A percentile compares a stretch with the other conserved stretches of the same genome.
phyloP scores from a whole-genome alignment of 2,329 filamentous ascomycete species.

The Raffaelea ambrosiae region DNA sequence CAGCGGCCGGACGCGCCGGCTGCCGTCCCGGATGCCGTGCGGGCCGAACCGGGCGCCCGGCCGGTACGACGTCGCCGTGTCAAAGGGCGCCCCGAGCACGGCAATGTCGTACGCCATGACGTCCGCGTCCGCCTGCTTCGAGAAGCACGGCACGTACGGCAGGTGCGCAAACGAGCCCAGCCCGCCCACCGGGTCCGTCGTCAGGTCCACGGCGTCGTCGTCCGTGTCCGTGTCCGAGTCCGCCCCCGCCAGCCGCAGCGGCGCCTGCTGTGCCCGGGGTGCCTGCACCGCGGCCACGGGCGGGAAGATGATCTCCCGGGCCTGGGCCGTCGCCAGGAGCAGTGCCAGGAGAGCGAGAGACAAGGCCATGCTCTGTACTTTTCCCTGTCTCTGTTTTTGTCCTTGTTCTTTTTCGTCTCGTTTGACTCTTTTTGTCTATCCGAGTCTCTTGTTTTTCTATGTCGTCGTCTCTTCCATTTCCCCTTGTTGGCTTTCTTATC shows the following conservation, averaged over 20 bases:
- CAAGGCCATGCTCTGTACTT: no score
- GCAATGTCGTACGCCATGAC: conserved; percentile 50
- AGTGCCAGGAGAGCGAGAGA: no score
- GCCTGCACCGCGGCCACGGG: conserved; percentile 7
- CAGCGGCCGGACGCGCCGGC: conserved; percentile 13
- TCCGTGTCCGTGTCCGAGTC: conserved; percentile 3
- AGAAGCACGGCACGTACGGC: conserved; percentile 50
- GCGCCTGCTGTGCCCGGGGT: background rate
- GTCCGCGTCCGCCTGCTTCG: conserved; percentile 28
- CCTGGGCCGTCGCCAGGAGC: conserved; percentile 4
- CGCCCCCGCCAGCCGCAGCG: background rate
- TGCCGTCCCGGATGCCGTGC: conserved; percentile 16
- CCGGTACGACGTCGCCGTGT: conserved; percentile 25
- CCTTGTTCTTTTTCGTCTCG: no score
- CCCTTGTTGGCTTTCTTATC: no score
- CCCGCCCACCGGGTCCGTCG: conserved; percentile 37
- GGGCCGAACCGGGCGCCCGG: conserved; percentile 20
- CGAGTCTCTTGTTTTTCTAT: no score
- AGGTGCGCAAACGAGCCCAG: conserved; percentile 58
- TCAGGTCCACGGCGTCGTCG: conserved; percentile 30
- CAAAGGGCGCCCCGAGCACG: conserved; percentile 41
- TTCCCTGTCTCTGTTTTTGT: no score
- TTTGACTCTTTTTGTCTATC: no score
- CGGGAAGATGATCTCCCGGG: conserved; percentile 10
- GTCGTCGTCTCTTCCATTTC: no score